Evolutionary conservation across 495 filamentous ascomycete genomes (phyloP), one percentile per base, ranked within the genome.

Genomic region (Filosporella fistucella): DNA sequence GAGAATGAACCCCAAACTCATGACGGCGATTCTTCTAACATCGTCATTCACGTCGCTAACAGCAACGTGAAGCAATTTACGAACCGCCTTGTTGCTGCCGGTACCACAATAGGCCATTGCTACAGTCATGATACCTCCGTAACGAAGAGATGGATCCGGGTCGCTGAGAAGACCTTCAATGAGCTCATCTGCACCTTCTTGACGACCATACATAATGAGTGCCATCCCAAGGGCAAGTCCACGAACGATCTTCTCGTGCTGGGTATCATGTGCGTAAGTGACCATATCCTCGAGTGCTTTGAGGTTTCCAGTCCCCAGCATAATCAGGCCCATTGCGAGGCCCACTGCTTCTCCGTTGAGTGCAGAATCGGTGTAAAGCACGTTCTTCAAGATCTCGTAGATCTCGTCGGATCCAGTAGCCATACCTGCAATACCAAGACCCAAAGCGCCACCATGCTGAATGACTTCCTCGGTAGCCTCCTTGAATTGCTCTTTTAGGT

Each of bases 21-120:
- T 90, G 41, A 99, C 94, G n/a, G 94, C 93, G 45, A 93, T 84
- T 49, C 94, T 79, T 50, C 94, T 86, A 23, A 99, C 94, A 67
- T 99, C 94, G 59, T 99, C 94, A 56, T 89, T 96, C 38, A 97
- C 94, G 70, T 99, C 94, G 67, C 90, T 96, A 34, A 99, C 94
- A 49, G 94, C 94, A 43, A 93, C 84, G 57, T 99, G 94, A 5
- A 99, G 81, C n/a, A 99, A 78, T 65, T 93, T 91, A 33, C 94
- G 88, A 25, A 99, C 90, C 21, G 94, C 94, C 73, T 97, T 96
- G 75, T 99, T 99, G 80, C 89, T 95, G 17, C 91, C 86, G 42
- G 85, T 95, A 28, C 94, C 94, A 67, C 91, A 96, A 66, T 97
- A 99, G 8, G 94, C 94, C 62, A 99, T 73, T 23, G 94, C 93